Evolutionary conservation across 495 filamentous ascomycete genomes (phyloP), one percentile per base, ranked within the genome.

Genomic region (Saxophila tyrrhenica): DNA sequence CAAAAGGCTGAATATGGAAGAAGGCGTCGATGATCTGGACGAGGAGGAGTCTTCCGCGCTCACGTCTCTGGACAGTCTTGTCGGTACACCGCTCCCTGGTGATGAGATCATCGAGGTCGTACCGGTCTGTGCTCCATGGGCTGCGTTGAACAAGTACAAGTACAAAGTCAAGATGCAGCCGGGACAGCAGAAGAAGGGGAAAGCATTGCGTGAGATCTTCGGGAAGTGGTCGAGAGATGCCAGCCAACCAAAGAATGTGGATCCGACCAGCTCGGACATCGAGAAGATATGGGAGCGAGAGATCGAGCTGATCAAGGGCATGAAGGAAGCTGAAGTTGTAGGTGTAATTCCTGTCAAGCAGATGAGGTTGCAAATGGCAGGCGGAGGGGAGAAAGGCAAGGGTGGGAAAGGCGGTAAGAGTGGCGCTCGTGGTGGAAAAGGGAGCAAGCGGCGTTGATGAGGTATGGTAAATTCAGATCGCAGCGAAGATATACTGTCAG

Each of bases 161-260:
- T 96, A 94, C 71, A 86, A 88, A 64, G 85, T 79, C 19, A 98
- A 97, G 73, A 60, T 98, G 58, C 92, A 97, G 70, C 92, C 92
- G 0, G 92, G 92, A 1, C 62, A 79, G 1, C 76, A 82, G 61
- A 98, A 98, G 76, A 94, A 95, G 71, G 90, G 91, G 1, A 98
- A 95, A 67, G 92, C 91, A 16, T 81, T 95, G 22, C 86, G 86
- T 69, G 89, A 95, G 69, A 85, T 96, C 39, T 64, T 94, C 17
- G 77, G 78, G 38, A 76, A 76, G 46, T 96, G 92, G 89, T 67
- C 76, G 8, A 64, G 65, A 11, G 75, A 83, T 54, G 71, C 75
- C 0, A 63, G 60, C 22, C 67, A 75, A 47, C 59, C 61, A 38
- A 79, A 74, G 52, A 68, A 68, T 16, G 58, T 85, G 3, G 83